Evolutionary conservation across 345 rosid genomes (phyloP).

Genomic region (Eucalyptus urophylla): DNA sequence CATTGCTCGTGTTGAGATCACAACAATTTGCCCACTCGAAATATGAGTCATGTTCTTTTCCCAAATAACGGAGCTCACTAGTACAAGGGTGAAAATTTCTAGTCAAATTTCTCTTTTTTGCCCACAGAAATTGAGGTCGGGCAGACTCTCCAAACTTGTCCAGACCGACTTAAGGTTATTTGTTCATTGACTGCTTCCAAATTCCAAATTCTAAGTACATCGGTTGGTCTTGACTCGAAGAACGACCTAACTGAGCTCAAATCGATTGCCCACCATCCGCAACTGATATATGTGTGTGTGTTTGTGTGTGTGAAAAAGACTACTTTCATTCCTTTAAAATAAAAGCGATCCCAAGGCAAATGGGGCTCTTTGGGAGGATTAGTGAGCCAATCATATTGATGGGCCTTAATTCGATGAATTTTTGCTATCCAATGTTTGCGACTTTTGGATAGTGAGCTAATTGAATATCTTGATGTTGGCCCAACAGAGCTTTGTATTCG

Average conservation of each 20-base stretch:
- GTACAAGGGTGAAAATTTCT: not conserved
- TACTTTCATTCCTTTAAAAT: not conserved
- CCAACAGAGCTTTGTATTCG: not conserved
- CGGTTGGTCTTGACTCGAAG: not conserved
- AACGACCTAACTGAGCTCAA: not conserved
- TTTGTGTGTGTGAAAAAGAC: not conserved
- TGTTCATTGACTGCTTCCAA: not conserved
- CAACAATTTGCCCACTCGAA: not conserved
- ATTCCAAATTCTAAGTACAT: not conserved
- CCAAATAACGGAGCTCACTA: not conserved
- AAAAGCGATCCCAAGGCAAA: not conserved
- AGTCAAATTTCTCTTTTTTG: not conserved
- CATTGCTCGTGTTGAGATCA: not conserved
- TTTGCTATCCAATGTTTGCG: not conserved
- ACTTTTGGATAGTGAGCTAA: not conserved
- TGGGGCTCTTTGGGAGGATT: not conserved
- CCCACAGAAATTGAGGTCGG: not conserved
- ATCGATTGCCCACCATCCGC: not conserved
- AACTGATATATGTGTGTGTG: not conserved
- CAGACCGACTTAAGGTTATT: not conserved
- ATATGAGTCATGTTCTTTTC: not conserved
- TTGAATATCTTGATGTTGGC: not conserved
- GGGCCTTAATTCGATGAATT: not conserved
- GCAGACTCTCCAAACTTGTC: not conserved
- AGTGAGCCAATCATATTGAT: not conserved